phyloP scores from a whole-genome alignment of 768 basidiomycete species.

The Dentipellis sp. region DNA sequence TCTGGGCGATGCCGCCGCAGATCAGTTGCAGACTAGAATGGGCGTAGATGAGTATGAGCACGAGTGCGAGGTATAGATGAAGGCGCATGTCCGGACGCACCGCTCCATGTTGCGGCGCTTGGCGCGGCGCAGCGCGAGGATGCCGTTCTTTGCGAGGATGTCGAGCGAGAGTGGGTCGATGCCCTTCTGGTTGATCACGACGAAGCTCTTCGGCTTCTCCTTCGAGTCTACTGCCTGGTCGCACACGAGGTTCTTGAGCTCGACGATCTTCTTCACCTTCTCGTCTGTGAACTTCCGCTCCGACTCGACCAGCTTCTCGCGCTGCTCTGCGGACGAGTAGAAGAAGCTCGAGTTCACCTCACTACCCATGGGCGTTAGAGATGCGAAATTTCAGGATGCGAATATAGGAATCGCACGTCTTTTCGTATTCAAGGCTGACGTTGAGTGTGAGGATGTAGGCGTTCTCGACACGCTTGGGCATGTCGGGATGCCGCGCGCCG shows the following conservation, averaged over 20 bases:
- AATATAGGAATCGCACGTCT: slow-evolving; percentile 65
- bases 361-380: slow-evolving; percentile 32
- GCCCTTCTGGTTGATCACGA: slow-evolving; percentile 97
- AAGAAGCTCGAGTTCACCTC: slow-evolving; percentile 99
- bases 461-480: slow-evolving; percentile 98
- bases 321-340: slow-evolving; percentile 96
- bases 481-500: slow-evolving; percentile 95
- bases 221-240: slow-evolving; percentile 82
- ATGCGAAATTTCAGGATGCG: slow-evolving; percentile 7
- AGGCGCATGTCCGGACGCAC: slow-evolving; percentile 29
- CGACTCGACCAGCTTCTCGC: slow-evolving; percentile 97
- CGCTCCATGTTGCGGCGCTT: slow-evolving; percentile 99
- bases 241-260: slow-evolving; percentile 93
- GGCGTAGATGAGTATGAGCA: neutral
- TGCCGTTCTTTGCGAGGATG: slow-evolving; percentile 93
- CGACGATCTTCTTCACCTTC: slow-evolving; percentile 92
- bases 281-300: slow-evolving; percentile 91
- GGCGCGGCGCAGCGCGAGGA: slow-evolving; percentile 87
- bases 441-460: slow-evolving; percentile 92
- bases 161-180: slow-evolving; percentile 97
- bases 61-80: slow-evolving; percentile 1
- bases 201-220: slow-evolving; percentile 81
- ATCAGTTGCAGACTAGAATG: slow-evolving; percentile 73
- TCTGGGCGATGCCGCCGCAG: slow-evolving; percentile 92
- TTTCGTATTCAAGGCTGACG: slow-evolving; percentile 97